These are phyloP conservation scores for Rhodomyrtus psidioides DNA, from an alignment of 441 rosid species.

Conservation along the genomic window DNA sequence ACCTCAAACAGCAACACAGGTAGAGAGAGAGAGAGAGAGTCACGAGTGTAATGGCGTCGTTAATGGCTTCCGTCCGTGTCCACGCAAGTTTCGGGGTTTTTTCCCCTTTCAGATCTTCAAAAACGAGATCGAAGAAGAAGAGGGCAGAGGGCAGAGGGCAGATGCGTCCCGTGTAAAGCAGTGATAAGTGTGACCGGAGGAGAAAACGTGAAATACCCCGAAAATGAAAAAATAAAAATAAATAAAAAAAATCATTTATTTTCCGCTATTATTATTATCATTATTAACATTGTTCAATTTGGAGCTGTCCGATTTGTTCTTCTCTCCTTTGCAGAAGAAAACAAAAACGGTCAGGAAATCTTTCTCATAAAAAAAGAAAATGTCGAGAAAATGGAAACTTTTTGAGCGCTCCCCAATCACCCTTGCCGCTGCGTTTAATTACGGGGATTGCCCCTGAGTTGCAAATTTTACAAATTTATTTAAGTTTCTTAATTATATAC, in stretches of 20 bases:
- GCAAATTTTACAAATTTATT: not conserved
- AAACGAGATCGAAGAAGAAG: not conserved
- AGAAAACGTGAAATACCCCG: not conserved
- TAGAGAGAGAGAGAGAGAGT: not conserved
- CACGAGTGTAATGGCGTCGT: slow-evolving; percentile 6
- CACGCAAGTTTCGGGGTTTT: not conserved
- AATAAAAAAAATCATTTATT: not conserved
- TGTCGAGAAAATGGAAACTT: not conserved
- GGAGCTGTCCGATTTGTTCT: not conserved
- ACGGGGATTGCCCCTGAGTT: not conserved
- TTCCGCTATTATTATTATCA: not conserved
- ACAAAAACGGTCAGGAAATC: not conserved
- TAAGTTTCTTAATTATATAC: not conserved
- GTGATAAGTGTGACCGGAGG: not conserved
- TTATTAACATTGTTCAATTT: not conserved
- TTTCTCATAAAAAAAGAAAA: not conserved
- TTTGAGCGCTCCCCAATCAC: not conserved
- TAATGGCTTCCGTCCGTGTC: not conserved
- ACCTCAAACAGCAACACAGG: not conserved
- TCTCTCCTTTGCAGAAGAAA: not conserved
- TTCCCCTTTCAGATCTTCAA: not conserved
- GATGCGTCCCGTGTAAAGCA: not conserved
- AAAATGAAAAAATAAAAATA: not conserved
- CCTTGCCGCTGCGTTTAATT: not conserved
- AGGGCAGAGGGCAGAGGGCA: no score